Conservation (phyloP, 768 basidiomycete species). For the Chiua virens region DNA sequence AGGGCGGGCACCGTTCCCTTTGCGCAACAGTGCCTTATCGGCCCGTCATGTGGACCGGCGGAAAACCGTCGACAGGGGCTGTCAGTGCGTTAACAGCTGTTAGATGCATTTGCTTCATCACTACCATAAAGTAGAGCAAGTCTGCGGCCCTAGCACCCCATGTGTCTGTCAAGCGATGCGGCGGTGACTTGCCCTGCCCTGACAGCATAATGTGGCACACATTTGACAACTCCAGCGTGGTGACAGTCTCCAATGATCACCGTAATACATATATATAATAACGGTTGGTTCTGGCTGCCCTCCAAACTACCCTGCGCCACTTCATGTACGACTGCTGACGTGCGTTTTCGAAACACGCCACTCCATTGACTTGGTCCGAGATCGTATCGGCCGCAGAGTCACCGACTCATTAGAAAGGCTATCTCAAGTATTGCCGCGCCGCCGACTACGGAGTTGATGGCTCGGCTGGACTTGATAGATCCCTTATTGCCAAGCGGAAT, state of each 20-base stretch:
- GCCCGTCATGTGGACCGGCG: slow-evolving; percentile 7
- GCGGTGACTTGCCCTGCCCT: no score
- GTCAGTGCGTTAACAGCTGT: background rate
- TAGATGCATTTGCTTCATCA: no score
- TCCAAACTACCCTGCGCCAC: slow-evolving; percentile 16
- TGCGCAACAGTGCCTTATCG: slow-evolving; percentile 18
- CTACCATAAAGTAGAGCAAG: no score
- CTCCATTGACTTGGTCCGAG: slow-evolving; percentile 7
- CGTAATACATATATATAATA: slow-evolving; percentile 8
- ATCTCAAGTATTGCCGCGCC: slow-evolving; percentile 18
- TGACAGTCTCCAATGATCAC: slow-evolving; percentile 2
- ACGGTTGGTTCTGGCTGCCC: no score
- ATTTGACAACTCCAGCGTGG: slow-evolving; percentile 5
- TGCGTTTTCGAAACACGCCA: slow-evolving; percentile 18
- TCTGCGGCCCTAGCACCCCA: no score
- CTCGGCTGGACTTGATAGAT: background rate
- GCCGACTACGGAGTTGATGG: slow-evolving; percentile 19
- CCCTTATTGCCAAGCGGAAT: slow-evolving; percentile 2
- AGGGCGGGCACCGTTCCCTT: background rate
- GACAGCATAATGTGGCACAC: no score
- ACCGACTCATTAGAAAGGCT: slow-evolving; percentile 13
- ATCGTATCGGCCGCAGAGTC: slow-evolving; percentile 23
- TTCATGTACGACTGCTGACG: slow-evolving; percentile 9
- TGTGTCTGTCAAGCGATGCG: no score
- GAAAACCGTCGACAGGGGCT: slow-evolving; percentile 4